Conservation (phyloP, 805 yeast genomes). For the Dipodascus geniculatus region DNA sequence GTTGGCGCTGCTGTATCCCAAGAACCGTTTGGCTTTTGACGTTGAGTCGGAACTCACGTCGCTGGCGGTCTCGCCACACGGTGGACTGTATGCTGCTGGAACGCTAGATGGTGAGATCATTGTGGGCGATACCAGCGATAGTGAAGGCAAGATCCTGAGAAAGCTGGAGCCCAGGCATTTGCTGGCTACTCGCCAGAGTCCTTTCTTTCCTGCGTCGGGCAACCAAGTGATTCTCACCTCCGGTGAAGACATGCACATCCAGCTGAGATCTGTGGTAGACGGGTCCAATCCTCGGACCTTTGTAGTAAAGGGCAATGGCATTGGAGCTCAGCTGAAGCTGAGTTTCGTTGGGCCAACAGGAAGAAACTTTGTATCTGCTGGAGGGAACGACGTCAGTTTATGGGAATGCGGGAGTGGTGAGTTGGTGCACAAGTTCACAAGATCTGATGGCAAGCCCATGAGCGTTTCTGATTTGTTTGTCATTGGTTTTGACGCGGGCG, state of each 20-base stretch:
- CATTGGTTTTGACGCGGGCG: constrained; percentile 4
- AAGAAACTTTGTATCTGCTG: constrained; percentile 48
- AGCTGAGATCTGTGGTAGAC: constrained; percentile 45
- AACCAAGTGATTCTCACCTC: constrained; percentile 46
- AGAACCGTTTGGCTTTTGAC: constrained; percentile 1
- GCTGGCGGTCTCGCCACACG: constrained; percentile 26
- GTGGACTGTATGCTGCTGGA: constrained; percentile 25
- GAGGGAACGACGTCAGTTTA: constrained; percentile 41
- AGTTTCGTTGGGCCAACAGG: constrained; percentile 49
- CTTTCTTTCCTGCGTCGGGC: constrained; percentile 44
- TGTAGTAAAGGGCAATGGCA: constrained; percentile 26
- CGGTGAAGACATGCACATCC: constrained; percentile 47
- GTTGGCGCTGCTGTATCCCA: constrained; percentile 2
- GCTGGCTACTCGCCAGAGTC: constrained; percentile 31
- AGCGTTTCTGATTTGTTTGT: neutral
- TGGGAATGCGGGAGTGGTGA: constrained; percentile 63
- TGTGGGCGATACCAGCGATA: constrained; percentile 15
- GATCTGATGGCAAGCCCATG: constrained; percentile 12
- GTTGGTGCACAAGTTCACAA: constrained; percentile 30
- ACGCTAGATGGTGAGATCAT: constrained; percentile 25
- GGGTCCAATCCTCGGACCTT: constrained; percentile 42
- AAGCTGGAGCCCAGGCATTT: constrained; percentile 37
- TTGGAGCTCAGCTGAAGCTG: constrained; percentile 37
- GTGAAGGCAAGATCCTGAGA: constrained; percentile 5
- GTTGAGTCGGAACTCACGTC: constrained; percentile 19